Percentiles rank a stretch among this genome's conserved stretches.
Evolutionary conservation across 371 early-diverging fungal genomes (phyloP).

Genomic region (Umbelopsis sp.): DNA sequence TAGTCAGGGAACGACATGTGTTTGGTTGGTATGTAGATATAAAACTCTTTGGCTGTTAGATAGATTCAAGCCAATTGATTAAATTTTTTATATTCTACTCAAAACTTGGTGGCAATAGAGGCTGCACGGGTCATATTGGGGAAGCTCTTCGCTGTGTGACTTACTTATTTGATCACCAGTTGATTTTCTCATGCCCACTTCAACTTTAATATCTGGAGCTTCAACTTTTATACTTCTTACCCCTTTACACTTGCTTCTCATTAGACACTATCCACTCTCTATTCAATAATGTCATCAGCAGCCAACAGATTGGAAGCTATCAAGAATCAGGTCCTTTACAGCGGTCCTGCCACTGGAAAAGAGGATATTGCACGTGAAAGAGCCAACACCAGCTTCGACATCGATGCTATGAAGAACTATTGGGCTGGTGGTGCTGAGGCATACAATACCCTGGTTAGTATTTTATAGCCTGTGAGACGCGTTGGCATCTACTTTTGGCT

Average conservation of each 20-base stretch:
- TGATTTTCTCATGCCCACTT: conserved; percentile 16
- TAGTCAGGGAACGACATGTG: conserved; percentile 2
- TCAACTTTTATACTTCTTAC: neutral
- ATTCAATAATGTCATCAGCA: conserved; percentile 25
- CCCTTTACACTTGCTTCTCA: neutral
- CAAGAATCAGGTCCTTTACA: conserved; percentile 38
- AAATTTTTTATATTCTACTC: too few species aligned
- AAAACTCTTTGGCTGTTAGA: too few species aligned
- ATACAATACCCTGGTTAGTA: conserved; percentile 44
- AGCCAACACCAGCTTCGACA: conserved; percentile 57
- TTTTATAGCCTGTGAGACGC: neutral
- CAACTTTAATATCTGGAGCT: neutral
- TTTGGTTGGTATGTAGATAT: neutral
- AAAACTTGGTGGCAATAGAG: neutral
- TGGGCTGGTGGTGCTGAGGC: conserved; percentile 54
- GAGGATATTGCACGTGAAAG: conserved; percentile 61
- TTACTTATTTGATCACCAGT: conserved; percentile 7
- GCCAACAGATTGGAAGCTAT: conserved; percentile 31
- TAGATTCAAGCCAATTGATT: too few species aligned
- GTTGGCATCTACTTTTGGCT: neutral
- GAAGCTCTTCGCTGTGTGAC: conserved; percentile 5
- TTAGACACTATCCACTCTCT: neutral
- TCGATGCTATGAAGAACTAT: conserved; percentile 51
- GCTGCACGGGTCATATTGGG: conserved; percentile 13
- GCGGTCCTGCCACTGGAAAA: conserved; percentile 40